Evolutionary conservation across 192 early-diverging fungal genomes (phyloP), one percentile per base, ranked within the genome.

Genomic region (Umbelopsis isabellina): DNA sequence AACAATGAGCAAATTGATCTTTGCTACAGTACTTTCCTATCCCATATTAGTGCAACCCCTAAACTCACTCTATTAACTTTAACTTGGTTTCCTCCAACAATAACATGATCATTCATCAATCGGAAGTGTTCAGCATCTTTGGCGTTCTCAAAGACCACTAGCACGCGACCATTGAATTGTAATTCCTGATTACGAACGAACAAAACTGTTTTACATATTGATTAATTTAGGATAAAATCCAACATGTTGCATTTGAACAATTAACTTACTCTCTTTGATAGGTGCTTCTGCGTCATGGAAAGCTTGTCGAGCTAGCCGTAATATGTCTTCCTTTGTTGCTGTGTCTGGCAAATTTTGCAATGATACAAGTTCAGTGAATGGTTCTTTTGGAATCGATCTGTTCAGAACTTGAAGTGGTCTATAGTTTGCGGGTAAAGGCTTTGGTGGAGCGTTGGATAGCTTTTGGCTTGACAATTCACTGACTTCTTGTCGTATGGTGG

Each of bases 261-360:
- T 30, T 6, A 13, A 45, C 65, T 70, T 69, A 78, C 76, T 64
- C 25, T 78, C 76, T 30, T 68, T 22, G 46, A 78, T 78, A 25
- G 37, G 52, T 22, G 65, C 70, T 30, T 73, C 76, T n/a, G 64
- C 68, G 9, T 78, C 21, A 30, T 6, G 45, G 22, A 72, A 67
- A 27, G 76, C 71, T 50, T 72, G 50, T 52, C 76, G 72, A 15
- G 71, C 76, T 18, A 78, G 30, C 35, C 73, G 72, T 53, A 22
- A 27, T 11, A 78, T 67, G 55, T 78, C 76, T 49, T 78, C 76
- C 30, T 50, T 50, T 11, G 76, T 78, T 25, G 48, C 72, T 35
- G 76, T 78, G 1, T 30, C 15, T 58, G 76, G 76, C 44, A 78
- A 21, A 37, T 66, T 44, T 22, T 78, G 68, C 47, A 78, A 49